Conservation (phyloP, 331 rosid species). For the Quercus tomentella region DNA sequence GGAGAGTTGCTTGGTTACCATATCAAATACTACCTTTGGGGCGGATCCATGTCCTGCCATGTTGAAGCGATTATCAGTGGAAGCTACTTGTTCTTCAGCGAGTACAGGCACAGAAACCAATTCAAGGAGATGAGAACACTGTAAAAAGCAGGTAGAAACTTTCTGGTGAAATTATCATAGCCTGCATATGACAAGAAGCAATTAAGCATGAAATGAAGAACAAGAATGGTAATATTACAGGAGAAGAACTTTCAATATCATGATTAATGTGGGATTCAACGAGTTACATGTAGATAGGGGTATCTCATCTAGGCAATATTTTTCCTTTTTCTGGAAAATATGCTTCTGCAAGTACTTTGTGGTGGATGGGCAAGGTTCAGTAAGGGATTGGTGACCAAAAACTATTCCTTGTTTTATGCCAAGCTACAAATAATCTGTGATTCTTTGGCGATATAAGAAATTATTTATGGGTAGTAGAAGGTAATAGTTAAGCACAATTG, state of each 20-base stretch:
- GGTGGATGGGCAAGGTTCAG: not conserved
- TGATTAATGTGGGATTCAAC: not conserved
- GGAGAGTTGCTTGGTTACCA: constrained; percentile 31
- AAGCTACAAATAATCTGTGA: not conserved
- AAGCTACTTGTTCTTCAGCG: constrained; percentile 32
- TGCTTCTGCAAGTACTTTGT: not conserved
- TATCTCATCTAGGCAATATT: not conserved
- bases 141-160: not conserved
- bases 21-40: constrained; percentile 26
- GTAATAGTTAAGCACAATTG: not conserved
- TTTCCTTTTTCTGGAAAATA: not conserved
- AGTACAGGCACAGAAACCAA: constrained; percentile 12
- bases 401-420: not conserved
- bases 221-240: not conserved
- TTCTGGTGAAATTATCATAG: not conserved
- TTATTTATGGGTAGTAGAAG: not conserved
- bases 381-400: not conserved
- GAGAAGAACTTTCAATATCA: not conserved
- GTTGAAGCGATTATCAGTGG: constrained; percentile 37
- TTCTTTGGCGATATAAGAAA: not conserved
- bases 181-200: not conserved
- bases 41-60: constrained; percentile 38
- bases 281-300: not conserved
- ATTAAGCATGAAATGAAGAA: not conserved
- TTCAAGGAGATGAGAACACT: constrained; percentile 13